These are phyloP conservation scores for Chrysanthemum makinoi DNA, from an alignment of 129 eudicot genomes.

Conservation along the genomic window DNA sequence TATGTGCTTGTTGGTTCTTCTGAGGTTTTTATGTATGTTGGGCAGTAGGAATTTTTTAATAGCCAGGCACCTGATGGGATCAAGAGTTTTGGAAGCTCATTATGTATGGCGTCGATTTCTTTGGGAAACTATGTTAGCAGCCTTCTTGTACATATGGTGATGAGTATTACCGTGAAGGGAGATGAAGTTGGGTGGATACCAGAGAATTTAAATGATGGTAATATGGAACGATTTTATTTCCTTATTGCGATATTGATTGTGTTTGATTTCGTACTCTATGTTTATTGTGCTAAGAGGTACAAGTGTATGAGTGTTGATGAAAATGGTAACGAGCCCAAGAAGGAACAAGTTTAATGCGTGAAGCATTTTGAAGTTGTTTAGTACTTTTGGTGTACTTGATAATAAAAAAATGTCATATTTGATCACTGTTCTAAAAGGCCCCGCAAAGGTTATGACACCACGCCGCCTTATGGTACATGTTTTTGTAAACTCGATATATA, in stretches of 20 bases:
- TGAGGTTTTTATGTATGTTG: conserved; percentile 87
- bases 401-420: too few species aligned
- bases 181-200: conserved; percentile 66
- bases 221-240: conserved; percentile 77
- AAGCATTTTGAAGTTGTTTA: too few species aligned
- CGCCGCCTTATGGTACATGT: too few species aligned
- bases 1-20: conserved; percentile 79
- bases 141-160: conserved; percentile 62
- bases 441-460: too few species aligned
- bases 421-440: too few species aligned
- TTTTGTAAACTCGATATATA: too few species aligned
- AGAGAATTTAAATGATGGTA: conserved; percentile 55
- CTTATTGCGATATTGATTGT: conserved; percentile 53
- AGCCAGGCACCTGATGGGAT: conserved; percentile 87
- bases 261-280: conserved; percentile 48
- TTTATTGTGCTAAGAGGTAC: conserved; percentile 67
- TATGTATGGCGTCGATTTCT: conserved; percentile 84
- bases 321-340: background rate
- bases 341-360: too few species aligned
- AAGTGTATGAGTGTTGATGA: conserved; percentile 39
- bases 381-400: too few species aligned
- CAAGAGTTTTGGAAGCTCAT: conserved; percentile 86
- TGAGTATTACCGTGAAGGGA: conserved; percentile 47
- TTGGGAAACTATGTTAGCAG: conserved; percentile 73
- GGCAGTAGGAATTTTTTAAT: conserved; percentile 74